Conservation (phyloP, 768 basidiomycete species). For the Auricularia auricula-judae region DNA sequence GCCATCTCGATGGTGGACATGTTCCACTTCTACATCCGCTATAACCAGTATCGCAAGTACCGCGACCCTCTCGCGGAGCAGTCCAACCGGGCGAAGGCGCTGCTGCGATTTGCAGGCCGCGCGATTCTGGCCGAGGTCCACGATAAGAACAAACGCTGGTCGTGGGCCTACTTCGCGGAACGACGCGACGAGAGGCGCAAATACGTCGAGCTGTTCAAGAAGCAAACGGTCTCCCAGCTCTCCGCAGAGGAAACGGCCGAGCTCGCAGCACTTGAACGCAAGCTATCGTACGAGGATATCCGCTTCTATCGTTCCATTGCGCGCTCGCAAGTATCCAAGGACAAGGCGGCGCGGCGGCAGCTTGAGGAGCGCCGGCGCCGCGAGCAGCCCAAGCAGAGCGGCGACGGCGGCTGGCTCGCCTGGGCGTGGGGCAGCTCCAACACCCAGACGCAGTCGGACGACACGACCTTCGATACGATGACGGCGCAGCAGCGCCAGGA, state of each 20-base stretch:
- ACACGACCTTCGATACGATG: slow-evolving; percentile 37
- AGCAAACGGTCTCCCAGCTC: slow-evolving; percentile 47
- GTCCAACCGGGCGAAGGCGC: slow-evolving; percentile 49
- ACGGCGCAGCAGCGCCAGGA: slow-evolving; percentile 70
- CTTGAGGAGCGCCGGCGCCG: slow-evolving; percentile 57
- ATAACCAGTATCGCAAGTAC: slow-evolving; percentile 77
- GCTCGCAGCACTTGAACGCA: slow-evolving; percentile 63
- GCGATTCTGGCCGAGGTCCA: slow-evolving; percentile 78
- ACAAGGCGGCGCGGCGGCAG: slow-evolving; percentile 56
- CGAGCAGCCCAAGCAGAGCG: slow-evolving; percentile 31
- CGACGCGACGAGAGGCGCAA: slow-evolving; percentile 76
- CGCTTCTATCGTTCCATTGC: slow-evolving; percentile 96
- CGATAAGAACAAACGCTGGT: slow-evolving; percentile 77
- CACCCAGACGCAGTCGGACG: slow-evolving; percentile 30
- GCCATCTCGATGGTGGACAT: slow-evolving; percentile 88
- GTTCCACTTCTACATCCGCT: slow-evolving; percentile 89
- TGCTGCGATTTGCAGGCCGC: slow-evolving; percentile 65
- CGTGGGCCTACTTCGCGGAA: slow-evolving; percentile 83
- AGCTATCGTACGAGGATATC: slow-evolving; percentile 87
- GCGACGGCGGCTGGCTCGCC: slow-evolving; percentile 23
- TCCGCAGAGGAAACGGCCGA: slow-evolving; percentile 30
- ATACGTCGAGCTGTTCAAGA: slow-evolving; percentile 80
- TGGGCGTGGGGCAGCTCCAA: slow-evolving; percentile 70
- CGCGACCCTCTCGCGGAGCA: slow-evolving; percentile 52
- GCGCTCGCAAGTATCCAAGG: slow-evolving; percentile 77